Percentiles rank a stretch among this genome's conserved stretches.
These are phyloP conservation scores for Actinomortierella wolfii DNA, from an alignment of 371 early-diverging fungal species.

Conservation along the genomic window DNA sequence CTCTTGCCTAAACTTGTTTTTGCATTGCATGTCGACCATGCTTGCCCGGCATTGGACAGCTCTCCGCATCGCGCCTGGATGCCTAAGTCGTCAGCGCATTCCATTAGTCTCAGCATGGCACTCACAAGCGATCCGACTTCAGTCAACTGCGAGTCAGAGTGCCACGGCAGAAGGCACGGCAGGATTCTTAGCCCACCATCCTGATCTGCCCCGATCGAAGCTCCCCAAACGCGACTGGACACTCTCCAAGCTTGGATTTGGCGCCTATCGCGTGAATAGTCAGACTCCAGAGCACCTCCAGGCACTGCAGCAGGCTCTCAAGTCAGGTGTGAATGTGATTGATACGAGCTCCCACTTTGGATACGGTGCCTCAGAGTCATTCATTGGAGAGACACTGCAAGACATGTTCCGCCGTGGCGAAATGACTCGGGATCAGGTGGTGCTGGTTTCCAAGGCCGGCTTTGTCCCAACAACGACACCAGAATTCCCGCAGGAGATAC, in stretches of 20 bases:
- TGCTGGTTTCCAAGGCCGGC: conserved; percentile 76
- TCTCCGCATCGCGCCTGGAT: too few species aligned
- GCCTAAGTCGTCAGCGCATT: too few species aligned
- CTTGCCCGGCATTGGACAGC: too few species aligned
- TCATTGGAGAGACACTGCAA: conserved; percentile 61
- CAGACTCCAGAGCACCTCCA: conserved; percentile 45
- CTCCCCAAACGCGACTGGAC: conserved; percentile 49
- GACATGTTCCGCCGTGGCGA: conserved; percentile 46
- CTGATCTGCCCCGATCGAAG: conserved; percentile 22
- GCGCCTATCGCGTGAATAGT: conserved; percentile 57
- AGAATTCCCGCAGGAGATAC: conserved; percentile 12
- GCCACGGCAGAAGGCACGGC: conserved; percentile 39
- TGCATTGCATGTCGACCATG: too few species aligned
- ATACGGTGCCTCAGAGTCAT: conserved; percentile 65
- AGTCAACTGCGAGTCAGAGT: too few species aligned
- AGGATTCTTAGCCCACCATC: conserved; percentile 24
- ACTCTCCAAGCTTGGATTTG: conserved; percentile 69
- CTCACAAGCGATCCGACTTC: too few species aligned
- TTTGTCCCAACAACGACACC: conserved; percentile 50
- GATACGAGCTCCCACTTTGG: conserved; percentile 81
- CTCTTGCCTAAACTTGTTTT: too few species aligned
- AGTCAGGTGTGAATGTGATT: conserved; percentile 70
- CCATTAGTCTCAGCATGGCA: too few species aligned
- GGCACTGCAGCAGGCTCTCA: conserved; percentile 63
- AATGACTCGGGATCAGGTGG: conserved; percentile 56